Base-by-base conservation (phyloP, 208 protist genomes). In the Leishmania turanica region DNA sequence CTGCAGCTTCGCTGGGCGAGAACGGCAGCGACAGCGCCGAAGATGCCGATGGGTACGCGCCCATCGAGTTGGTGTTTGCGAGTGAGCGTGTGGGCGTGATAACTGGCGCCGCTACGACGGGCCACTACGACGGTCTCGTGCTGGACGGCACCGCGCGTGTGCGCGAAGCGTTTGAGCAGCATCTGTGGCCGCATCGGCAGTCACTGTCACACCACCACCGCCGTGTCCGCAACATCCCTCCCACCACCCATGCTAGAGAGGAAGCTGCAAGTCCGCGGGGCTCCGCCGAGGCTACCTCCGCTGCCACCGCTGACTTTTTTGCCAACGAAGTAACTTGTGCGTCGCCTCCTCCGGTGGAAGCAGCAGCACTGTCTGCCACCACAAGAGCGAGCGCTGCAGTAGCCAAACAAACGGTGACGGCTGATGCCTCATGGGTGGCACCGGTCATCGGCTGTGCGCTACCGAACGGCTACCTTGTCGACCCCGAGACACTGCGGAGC, bases 401-500 rank as follows among this genome's bases (percentile, higher is more conserved):
- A 27, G 13, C 42, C 31, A 71, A 11, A 27, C 9, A 54, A 47
- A 58, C 54, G 74, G 47, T 77, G 79, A 65, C 58, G 64, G 19
- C 34, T 21, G 75, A 83, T 49, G 40, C 42, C n/a, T 51, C 42
- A 54, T 80, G 70, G 72, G 49, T 47, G 1, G 37, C 40, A 4
- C 66, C 82, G 40, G 37, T 51, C 31, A 60, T 88, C 11, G 83
- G 81, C 8, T 96, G 92, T 47, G 87, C 75, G 27, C 84, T 93
- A 21, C 92, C 92, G 15, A 80, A 82, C 11, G 54, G 84, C 76
- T 93, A 86, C 79, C 79, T 96, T 4, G 75, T 94, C 24, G 89
- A 96, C 78, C 92, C 92, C 3, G 68, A 86, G 27, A 93, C 87
- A 8, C 74, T 89, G 34, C 87, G 82, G 31, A 93, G 89, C 69